Conservation (phyloP, 352 stramenopile genomes). For the Pythium monospermum region DNA sequence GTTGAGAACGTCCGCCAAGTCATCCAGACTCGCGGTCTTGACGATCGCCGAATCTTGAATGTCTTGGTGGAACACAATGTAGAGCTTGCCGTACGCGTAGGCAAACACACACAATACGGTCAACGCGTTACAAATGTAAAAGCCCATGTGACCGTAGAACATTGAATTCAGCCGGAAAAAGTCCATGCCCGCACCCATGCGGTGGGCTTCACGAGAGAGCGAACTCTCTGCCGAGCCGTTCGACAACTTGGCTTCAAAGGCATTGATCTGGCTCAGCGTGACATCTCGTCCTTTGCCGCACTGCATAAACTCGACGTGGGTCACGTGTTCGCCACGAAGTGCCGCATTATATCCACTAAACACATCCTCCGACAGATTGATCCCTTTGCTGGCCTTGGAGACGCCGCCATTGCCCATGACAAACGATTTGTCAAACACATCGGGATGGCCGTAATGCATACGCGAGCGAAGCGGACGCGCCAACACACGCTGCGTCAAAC, state of each 20-base stretch:
- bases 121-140: constrained; percentile 84
- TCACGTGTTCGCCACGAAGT: constrained; percentile 71
- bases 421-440: constrained; percentile 87
- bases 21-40: constrained; percentile 66
- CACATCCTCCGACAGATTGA: constrained; percentile 88
- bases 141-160: constrained; percentile 88
- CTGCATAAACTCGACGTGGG: constrained; percentile 86
- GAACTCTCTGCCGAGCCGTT: constrained; percentile 80
- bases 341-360: constrained; percentile 85
- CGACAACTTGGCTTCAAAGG: constrained; percentile 84
- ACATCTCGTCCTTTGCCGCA: constrained; percentile 86
- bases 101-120: constrained; percentile 78
- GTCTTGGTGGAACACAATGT: constrained; percentile 74
- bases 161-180: constrained; percentile 89
- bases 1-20: constrained; percentile 74
- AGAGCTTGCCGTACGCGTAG: constrained; percentile 82
- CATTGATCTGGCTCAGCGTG: constrained; percentile 82
- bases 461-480: constrained; percentile 67
- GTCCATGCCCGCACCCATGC: constrained; percentile 81
- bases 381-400: constrained; percentile 83
- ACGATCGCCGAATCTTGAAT: constrained; percentile 72
- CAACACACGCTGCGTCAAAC: constrained; percentile 80
- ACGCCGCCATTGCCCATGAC: constrained; percentile 83
- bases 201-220: constrained; percentile 71
- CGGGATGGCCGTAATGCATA: constrained; percentile 86